Percentiles rank a stretch among this genome's conserved stretches.
Conservation (phyloP, 2,329 filamentous ascomycete species). For the Fonsecaea nubica region DNA sequence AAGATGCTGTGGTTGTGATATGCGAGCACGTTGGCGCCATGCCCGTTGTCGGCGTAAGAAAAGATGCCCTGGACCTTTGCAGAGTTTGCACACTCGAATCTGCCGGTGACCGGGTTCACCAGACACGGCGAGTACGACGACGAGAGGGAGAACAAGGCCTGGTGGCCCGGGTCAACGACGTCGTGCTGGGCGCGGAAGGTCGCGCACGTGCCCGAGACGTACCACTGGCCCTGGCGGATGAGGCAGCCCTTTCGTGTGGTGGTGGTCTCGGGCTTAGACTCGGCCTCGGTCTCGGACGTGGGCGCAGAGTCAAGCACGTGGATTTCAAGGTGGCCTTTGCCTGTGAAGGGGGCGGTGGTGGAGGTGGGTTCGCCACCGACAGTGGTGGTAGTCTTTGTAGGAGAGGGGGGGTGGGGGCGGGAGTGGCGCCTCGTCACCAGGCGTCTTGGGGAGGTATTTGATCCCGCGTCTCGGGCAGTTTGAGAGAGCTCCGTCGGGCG, state of each 20-base stretch:
- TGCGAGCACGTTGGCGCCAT: slow-evolving; percentile 19
- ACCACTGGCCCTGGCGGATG: slow-evolving; percentile 72
- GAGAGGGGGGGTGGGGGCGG: slow-evolving; percentile 4
- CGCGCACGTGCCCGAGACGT: slow-evolving; percentile 70
- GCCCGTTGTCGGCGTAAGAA: slow-evolving; percentile 15
- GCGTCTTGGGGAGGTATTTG: slow-evolving; percentile 67
- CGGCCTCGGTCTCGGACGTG: neutral
- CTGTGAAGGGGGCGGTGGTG: slow-evolving; percentile 57
- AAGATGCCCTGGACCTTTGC: slow-evolving; percentile 50
- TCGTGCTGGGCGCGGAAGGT: slow-evolving; percentile 63
- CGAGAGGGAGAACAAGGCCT: slow-evolving; percentile 59
- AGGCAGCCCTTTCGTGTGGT: slow-evolving; percentile 64
- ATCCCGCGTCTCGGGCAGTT: slow-evolving; percentile 69
- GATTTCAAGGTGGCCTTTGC: slow-evolving; percentile 67
- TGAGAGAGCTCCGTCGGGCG: slow-evolving; percentile 62
- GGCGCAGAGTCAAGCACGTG: slow-evolving; percentile 22
- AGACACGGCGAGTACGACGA: slow-evolving; percentile 67
- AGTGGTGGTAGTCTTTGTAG: slow-evolving; percentile 44
- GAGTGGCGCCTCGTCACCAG: slow-evolving; percentile 29
- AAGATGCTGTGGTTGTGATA: slow-evolving; percentile 33
- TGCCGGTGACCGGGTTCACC: slow-evolving; percentile 52
- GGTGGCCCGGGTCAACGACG: slow-evolving; percentile 45
- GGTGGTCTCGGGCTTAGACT: slow-evolving; percentile 38
- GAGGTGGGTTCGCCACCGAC: slow-evolving; percentile 45
- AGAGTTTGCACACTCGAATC: slow-evolving; percentile 62